Evolutionary conservation across 306 rosid genomes (phyloP), one percentile per base, ranked within the genome.

Genomic region (Lagenaria siceraria): DNA sequence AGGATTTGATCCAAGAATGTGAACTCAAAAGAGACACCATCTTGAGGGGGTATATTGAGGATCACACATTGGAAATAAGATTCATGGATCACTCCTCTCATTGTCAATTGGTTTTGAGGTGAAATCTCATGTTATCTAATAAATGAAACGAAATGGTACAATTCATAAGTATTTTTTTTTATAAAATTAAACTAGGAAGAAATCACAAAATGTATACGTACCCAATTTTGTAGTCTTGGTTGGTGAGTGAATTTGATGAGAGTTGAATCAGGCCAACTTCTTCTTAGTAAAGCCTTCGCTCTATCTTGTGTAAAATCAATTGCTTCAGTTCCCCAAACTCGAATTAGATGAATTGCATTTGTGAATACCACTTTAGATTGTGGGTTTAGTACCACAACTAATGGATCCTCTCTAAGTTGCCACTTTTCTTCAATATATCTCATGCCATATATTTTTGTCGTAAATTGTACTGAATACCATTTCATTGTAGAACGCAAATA

Each of bases 321-420:
- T 8, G 84, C 91, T 5, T 82, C 59, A 6, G 62, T 8, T 10
- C 93, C 91, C 86, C 87, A 84, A 27, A 82, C 76, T n/a, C 79
- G 81, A 75, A 91, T 87, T 74, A 87, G 48, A 75, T 87, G 87
- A 76, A 84, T 27, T 19, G 88, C 93, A 72, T 91, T 89, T 0
- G 38, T 2, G 68, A 87, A 84, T 46, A 65, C 72, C 15, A 89
- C 81, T 74, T 80, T 82, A 24, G 88, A 85, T 65, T 80, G 88
- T 1, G 85, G 86, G 63, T 43, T 85, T 64, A 83, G 6, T 62
- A 76, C 78, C 27, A 86, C 88, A 21, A 83, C 12, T 33, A 73
- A 25, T 1, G 93, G 87, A 70, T 86, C 82, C 53, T 80, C 83
- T 72, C 81, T 80, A 78, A 85, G 89, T 8, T 84, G 53, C 96